phyloP scores from a whole-genome alignment of 2,329 filamentous ascomycete genomes.

The Exophiala alcalophila region DNA sequence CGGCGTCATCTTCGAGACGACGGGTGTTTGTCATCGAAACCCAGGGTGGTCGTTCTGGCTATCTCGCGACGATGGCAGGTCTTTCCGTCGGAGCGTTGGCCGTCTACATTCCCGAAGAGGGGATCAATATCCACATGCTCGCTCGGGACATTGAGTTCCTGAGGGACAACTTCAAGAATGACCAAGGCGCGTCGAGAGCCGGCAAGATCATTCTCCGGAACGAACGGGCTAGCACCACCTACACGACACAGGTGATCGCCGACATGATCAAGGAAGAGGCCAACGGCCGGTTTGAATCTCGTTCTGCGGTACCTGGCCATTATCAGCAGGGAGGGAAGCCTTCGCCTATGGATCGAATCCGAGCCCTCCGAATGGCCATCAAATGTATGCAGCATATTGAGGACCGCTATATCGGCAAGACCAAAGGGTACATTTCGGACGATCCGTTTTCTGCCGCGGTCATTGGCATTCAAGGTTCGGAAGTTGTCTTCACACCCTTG shows the following conservation, averaged over 20 bases:
- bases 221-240: conserved; percentile 86
- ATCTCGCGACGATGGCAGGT: conserved; percentile 85
- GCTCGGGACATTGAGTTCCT: conserved; percentile 85
- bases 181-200: conserved; percentile 82
- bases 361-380: conserved; percentile 86
- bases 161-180: conserved; percentile 77
- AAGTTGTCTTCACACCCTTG: conserved; percentile 84
- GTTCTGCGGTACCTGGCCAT: conserved; percentile 87
- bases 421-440: conserved; percentile 64
- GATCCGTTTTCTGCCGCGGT: conserved; percentile 74
- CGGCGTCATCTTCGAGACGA: conserved; percentile 85
- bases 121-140: conserved; percentile 89
- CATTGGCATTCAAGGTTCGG: conserved; percentile 88
- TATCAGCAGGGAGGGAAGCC: conserved; percentile 93
- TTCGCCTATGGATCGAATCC: conserved; percentile 91
- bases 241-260: conserved; percentile 88
- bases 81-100: conserved; percentile 88
- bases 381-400: conserved; percentile 93
- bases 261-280: conserved; percentile 95
- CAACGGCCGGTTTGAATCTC: conserved; percentile 84
- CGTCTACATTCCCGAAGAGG: conserved; percentile 96
- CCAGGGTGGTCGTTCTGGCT: conserved; percentile 90
- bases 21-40: conserved; percentile 98
- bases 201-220: conserved; percentile 96
- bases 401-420: conserved; percentile 61